Conservation (phyloP, 176 grass and related monocot genomes). For the Ananas comosus region DNA sequence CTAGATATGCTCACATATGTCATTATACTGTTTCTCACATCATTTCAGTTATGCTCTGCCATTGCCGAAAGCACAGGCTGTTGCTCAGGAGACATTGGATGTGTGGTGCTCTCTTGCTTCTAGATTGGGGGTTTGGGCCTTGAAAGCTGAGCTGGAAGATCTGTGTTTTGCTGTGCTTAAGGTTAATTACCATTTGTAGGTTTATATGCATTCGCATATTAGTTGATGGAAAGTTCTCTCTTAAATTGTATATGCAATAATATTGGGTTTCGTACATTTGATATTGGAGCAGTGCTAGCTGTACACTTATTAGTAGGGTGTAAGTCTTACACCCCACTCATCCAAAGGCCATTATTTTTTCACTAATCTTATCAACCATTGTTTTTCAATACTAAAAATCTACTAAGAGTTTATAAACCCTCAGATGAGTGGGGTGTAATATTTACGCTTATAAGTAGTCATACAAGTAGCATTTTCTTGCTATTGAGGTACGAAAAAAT, state of each 20-base stretch:
- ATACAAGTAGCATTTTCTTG: too few species aligned
- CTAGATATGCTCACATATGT: constrained; percentile 10
- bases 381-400: background rate
- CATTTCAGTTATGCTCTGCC: constrained; percentile 91
- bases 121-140: constrained; percentile 93
- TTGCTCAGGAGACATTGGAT: constrained; percentile 91
- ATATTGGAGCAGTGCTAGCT: background rate
- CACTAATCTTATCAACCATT: constrained; percentile 6
- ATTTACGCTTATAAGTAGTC: too few species aligned
- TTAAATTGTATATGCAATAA: background rate
- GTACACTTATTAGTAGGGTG: too few species aligned
- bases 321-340: too few species aligned
- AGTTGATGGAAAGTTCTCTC: background rate
- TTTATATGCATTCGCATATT: background rate
- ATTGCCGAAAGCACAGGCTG: constrained; percentile 84
- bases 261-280: background rate
- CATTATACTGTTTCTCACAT: constrained; percentile 6
- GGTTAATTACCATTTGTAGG: constrained; percentile 35
- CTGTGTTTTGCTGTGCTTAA: constrained; percentile 98
- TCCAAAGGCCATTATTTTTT: background rate
- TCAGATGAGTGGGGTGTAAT: too few species aligned
- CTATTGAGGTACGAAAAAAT: too few species aligned
- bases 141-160: constrained; percentile 97
- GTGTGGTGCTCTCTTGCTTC: constrained; percentile 95
- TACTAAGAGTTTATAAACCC: too few species aligned